Percentiles rank a stretch among this genome's conserved stretches.
Conservation (phyloP, 306 rosid genomes). For the Malus sylvestris region DNA sequence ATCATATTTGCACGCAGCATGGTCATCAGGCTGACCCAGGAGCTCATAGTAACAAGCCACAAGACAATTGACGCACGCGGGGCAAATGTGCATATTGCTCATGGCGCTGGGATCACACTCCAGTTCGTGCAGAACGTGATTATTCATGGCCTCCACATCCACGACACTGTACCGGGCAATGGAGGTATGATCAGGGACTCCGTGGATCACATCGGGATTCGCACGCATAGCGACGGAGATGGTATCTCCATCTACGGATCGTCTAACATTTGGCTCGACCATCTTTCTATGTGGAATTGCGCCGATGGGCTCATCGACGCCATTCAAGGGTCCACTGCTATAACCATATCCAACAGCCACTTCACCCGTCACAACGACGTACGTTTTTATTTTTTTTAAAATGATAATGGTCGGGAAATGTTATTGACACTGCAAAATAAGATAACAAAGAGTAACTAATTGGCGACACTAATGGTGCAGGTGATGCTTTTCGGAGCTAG, state of each 20-base stretch:
- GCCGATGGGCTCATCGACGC: conserved; percentile 69
- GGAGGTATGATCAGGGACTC: conserved; percentile 75
- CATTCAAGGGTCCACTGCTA: conserved; percentile 61
- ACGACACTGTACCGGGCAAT: background rate
- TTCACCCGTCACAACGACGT: conserved; percentile 61
- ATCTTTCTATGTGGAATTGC: conserved; percentile 50
- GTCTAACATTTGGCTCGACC: conserved; percentile 76
- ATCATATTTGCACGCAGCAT: conserved; percentile 54
- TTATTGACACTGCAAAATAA: background rate
- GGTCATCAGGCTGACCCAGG: conserved; percentile 45
- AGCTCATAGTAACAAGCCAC: conserved; percentile 49
- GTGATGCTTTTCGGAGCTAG: conserved; percentile 64
- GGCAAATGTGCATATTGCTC: conserved; percentile 37
- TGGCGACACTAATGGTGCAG: conserved; percentile 9
- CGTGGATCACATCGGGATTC: conserved; percentile 33
- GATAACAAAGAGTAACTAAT: background rate
- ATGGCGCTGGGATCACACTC: conserved; percentile 56
- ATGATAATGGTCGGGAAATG: background rate
- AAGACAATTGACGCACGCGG: conserved; percentile 96
- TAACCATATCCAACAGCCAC: conserved; percentile 79
- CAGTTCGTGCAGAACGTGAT: conserved; percentile 53
- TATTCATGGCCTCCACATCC: conserved; percentile 53
- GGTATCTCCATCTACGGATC: conserved; percentile 63
- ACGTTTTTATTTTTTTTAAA: background rate
- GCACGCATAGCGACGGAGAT: conserved; percentile 65